Conservation (phyloP, 1,139 yeast genomes). For the Trichomonascaceae sp. region DNA sequence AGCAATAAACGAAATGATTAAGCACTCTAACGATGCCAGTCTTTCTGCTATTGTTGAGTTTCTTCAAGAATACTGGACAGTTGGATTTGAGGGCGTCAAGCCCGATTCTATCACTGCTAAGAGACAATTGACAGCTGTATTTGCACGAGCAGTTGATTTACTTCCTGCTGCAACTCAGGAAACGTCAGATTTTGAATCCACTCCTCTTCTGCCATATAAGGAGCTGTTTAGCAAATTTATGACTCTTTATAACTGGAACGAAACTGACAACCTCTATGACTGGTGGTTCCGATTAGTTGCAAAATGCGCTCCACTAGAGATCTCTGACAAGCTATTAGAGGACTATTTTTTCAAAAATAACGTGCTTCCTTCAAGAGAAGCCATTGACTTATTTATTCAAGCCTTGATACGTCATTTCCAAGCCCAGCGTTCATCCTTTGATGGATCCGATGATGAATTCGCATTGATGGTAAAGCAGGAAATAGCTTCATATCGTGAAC, state of each 20-base stretch:
- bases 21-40: slow-evolving; percentile 9
- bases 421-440: slow-evolving; percentile 20
- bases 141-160: slow-evolving; percentile 17
- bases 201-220: slow-evolving; percentile 14
- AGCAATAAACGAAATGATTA: slow-evolving; percentile 16
- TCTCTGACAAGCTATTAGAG: slow-evolving; percentile 22
- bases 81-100: slow-evolving; percentile 17
- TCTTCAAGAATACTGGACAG: slow-evolving; percentile 14
- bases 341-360: slow-evolving; percentile 12
- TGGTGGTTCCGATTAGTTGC: slow-evolving; percentile 26
- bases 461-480: slow-evolving; percentile 19
- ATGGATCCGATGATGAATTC: slow-evolving; percentile 22
- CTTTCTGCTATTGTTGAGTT: slow-evolving; percentile 17
- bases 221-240: slow-evolving; percentile 16
- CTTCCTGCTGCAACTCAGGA: slow-evolving; percentile 13
- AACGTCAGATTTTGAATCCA: neutral
- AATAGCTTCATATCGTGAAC: slow-evolving; percentile 16
- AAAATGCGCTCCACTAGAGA: slow-evolving; percentile 24
- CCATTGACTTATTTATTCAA: slow-evolving; percentile 24
- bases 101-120: slow-evolving; percentile 8
- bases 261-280: slow-evolving; percentile 19
- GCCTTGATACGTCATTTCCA: slow-evolving; percentile 20
- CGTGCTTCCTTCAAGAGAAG: slow-evolving; percentile 21
- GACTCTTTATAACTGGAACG: slow-evolving; percentile 3
- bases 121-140: slow-evolving; percentile 12